phyloP scores from a whole-genome alignment of 202 grass and related monocot genomes.

The Carex arenaria region DNA sequence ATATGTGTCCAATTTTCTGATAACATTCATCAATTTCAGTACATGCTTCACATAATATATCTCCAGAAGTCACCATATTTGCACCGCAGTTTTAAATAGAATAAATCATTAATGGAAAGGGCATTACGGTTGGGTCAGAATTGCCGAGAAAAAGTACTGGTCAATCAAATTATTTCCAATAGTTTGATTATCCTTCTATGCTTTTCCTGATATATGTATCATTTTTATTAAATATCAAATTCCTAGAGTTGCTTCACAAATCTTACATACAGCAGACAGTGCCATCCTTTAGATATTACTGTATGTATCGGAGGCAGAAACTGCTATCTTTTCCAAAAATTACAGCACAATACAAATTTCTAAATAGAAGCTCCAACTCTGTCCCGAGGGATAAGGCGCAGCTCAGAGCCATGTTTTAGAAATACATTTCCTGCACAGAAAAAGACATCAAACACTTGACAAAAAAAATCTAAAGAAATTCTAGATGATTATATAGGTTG shows the following conservation, averaged over 20 bases:
- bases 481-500: neutral
- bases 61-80: neutral
- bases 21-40: neutral
- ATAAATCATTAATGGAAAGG: neutral
- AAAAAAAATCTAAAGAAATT: neutral
- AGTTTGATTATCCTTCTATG: neutral
- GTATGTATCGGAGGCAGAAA: neutral
- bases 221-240: neutral
- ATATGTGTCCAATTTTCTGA: neutral
- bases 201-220: neutral
- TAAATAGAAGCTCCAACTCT: conserved; percentile 53
- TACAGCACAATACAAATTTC: neutral
- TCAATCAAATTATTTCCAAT: neutral
- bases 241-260: neutral
- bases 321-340: neutral
- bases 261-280: neutral
- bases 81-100: neutral
- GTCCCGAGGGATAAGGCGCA: conserved; percentile 92
- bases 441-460: neutral
- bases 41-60: neutral
- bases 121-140: neutral
- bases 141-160: neutral
- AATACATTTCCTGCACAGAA: conserved; percentile 80
- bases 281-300: neutral
- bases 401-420: conserved; percentile 93